Percentiles rank a stretch among this genome's conserved stretches.
Evolutionary conservation across 2,329 filamentous ascomycete species (phyloP).

Genomic region (Tolypocladium endophyticum): DNA sequence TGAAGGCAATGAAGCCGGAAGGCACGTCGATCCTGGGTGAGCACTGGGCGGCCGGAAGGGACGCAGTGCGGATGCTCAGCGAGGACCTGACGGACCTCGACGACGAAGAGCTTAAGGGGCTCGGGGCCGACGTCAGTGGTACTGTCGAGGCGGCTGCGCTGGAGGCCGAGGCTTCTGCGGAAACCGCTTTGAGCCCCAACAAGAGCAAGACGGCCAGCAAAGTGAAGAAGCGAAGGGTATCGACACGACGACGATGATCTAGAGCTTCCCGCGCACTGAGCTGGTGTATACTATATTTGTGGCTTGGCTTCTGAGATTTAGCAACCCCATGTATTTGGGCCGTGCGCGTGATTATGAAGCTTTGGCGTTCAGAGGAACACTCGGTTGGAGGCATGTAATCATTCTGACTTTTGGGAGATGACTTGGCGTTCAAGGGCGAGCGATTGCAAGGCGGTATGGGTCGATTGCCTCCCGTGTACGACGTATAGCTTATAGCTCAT

Average conservation of each 20-base stretch:
- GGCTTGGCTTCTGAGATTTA: neutral
- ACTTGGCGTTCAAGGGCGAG: neutral
- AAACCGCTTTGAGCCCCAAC: constrained; percentile 8
- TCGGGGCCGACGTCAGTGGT: constrained; percentile 45
- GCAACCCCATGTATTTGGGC: neutral
- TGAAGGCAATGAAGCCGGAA: constrained; percentile 65
- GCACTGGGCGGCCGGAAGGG: constrained; percentile 51
- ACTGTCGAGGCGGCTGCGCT: constrained; percentile 15
- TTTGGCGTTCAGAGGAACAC: neutral
- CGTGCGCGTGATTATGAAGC: neutral
- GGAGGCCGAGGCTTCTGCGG: constrained; percentile 13
- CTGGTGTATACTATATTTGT: neutral
- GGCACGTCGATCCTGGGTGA: constrained; percentile 75
- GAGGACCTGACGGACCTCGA: constrained; percentile 88
- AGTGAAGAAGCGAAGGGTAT: constrained; percentile 22
- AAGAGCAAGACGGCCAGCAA: constrained; percentile 17
- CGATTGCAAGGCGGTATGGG: neutral
- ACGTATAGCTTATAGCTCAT: neutral
- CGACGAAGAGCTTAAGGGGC: constrained; percentile 74
- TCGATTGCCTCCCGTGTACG: neutral
- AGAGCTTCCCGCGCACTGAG: neutral
- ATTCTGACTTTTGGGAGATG: neutral
- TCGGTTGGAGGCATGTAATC: neutral
- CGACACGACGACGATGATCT: constrained; percentile 21
- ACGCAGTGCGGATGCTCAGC: constrained; percentile 58